Conservation (phyloP, 1,284 basidiomycete genomes). For the Puccinia coronata region DNA sequence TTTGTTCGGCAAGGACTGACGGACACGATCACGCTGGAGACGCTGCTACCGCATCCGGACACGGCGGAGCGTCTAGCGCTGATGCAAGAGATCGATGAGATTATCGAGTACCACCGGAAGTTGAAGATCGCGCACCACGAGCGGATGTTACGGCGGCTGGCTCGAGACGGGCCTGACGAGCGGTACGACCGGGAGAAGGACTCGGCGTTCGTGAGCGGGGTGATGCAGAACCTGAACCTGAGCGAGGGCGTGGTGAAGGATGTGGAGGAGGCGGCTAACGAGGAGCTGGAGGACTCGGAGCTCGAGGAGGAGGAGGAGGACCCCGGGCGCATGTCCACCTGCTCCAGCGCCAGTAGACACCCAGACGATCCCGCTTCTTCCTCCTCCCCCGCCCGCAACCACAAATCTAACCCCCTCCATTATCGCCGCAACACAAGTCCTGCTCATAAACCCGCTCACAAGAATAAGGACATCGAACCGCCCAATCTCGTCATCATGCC, state of each 20-base stretch:
- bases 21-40: conserved; percentile 73
- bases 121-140: conserved; percentile 87
- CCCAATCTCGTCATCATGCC: conserved; percentile 78
- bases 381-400: not conserved
- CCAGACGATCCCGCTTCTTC: not conserved
- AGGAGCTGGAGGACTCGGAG: conserved; percentile 26
- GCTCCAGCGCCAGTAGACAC: conserved; percentile 14
- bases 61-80: conserved; percentile 74
- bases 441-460: conserved; percentile 60
- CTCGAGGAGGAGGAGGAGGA: conserved; percentile 17
- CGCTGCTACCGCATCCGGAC: conserved; percentile 72
- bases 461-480: conserved; percentile 65
- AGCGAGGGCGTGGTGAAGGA: conserved; percentile 14
- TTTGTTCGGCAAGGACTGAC: conserved; percentile 82
- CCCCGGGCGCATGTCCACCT: conserved; percentile 14
- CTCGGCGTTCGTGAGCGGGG: conserved; percentile 33
- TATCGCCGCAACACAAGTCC: not conserved
- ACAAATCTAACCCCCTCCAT: not conserved
- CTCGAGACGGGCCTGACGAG: conserved; percentile 27
- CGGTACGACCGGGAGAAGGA: conserved; percentile 33
- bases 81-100: conserved; percentile 77
- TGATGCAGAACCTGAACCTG: conserved; percentile 44
- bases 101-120: conserved; percentile 86
- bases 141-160: conserved; percentile 76
- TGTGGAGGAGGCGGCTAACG: conserved; percentile 40